Evolutionary conservation across 192 early-diverging fungal genomes (phyloP), one percentile per base, ranked within the genome.

Genomic region (Paraglomus occultum): DNA sequence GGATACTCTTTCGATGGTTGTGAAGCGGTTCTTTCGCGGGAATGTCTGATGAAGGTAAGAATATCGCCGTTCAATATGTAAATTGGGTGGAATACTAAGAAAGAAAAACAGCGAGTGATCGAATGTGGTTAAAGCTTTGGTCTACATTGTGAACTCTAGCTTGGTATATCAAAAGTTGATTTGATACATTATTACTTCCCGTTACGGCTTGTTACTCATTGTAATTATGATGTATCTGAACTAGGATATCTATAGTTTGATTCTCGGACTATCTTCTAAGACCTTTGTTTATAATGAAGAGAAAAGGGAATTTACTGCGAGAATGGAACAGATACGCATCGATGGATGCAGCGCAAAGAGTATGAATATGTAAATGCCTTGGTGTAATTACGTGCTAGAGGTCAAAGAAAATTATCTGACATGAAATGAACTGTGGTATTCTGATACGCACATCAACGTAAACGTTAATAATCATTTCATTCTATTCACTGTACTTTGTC

Each of bases 291-390:
- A 70, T 70, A n/a, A 70, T 49, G 8, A n/a, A 42, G 10, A 18
- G 17, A 15, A 9, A 17, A 58, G 22, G 1, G 59, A 22, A 9
- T 68, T 70, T 49, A 20, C 15, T 70, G 8, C 22, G 17, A 70
- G 23, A n/a, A 11, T 22, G 10, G 10, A 18, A 38, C 47, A 59
- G 14, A 46, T 70, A 59, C 54, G 67, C 5, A 70, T 58, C 38
- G 18, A 59, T 18, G 67, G 67, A 15, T 70, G 45, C 59, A 70
- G 67, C 39, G 55, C 52, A 12, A 70, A 51, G 23, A 59, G 54
- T 45, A 46, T 68, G 6, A 53, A 70, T 42, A 54, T 18, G 55
- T 59, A 49, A 59, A 57, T 42, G 7, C 20, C 23, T 42, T 18
- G 1, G 2, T 5, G n/a, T 40, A 66, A 52, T 51, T 38, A 48